phyloP scores from a whole-genome alignment of 805 yeast genomes.

The Monosporozyma servazzii region DNA sequence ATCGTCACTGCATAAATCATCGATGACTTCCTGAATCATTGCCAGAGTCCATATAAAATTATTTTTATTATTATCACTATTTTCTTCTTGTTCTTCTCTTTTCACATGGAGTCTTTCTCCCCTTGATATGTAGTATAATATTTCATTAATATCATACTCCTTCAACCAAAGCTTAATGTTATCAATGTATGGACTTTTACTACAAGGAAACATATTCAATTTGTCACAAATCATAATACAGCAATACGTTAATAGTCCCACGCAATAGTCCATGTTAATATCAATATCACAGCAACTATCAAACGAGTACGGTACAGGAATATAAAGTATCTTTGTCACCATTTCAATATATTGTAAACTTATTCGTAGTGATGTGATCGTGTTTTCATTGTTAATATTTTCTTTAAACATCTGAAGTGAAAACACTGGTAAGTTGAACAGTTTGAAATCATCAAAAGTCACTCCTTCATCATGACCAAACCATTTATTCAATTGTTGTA shows the following conservation, averaged over 20 bases:
- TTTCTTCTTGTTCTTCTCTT: background rate
- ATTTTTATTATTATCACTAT: background rate
- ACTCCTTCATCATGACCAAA: background rate
- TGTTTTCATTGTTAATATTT: background rate
- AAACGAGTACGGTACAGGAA: background rate
- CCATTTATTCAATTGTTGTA: background rate
- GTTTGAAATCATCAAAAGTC: background rate
- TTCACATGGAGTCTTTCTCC: background rate
- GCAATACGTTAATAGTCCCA: background rate
- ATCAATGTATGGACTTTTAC: background rate
- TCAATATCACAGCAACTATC: background rate
- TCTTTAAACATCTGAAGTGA: background rate
- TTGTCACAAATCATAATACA: background rate
- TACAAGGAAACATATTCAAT: background rate
- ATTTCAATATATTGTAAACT: background rate
- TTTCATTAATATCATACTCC: background rate
- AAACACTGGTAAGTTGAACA: background rate
- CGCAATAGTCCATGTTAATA: background rate
- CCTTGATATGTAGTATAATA: background rate
- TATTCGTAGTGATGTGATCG: background rate
- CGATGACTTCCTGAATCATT: background rate
- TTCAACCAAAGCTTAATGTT: background rate
- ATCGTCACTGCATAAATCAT: background rate
- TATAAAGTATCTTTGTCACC: background rate
- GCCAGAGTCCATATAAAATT: background rate